Percentiles rank a stretch among this genome's conserved stretches.
phyloP scores from a whole-genome alignment of 2,329 filamentous ascomycete genomes.

The Fusarium redolens region DNA sequence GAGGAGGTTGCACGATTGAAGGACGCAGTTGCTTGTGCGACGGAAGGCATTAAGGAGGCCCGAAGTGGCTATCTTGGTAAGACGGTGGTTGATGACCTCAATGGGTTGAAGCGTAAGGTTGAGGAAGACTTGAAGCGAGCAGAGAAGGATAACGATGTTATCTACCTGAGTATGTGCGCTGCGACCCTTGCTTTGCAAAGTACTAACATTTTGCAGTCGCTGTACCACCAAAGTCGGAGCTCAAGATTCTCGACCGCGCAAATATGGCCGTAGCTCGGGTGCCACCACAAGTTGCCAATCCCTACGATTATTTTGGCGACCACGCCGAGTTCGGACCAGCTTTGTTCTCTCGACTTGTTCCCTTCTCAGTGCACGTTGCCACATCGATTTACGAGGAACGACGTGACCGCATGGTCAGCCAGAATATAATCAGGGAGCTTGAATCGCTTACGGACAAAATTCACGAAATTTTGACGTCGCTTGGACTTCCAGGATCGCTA shows the following conservation, averaged over 20 bases:
- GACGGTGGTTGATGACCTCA: constrained; percentile 82
- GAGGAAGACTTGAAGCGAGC: constrained; percentile 90
- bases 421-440: constrained; percentile 85
- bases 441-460: constrained; percentile 84
- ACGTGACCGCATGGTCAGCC: constrained; percentile 89
- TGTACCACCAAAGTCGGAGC: constrained; percentile 88
- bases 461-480: constrained; percentile 80
- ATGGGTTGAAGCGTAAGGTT: constrained; percentile 83
- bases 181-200: rapidly evolving
- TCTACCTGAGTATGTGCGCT: constrained; percentile 77
- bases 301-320: constrained; percentile 83
- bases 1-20: constrained; percentile 90
- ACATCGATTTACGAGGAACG: constrained; percentile 95
- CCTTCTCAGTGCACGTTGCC: constrained; percentile 94
- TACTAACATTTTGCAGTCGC: constrained; percentile 63
- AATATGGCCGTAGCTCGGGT: constrained; percentile 86
- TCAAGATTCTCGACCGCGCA: constrained; percentile 86
- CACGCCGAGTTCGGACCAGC: constrained; percentile 84
- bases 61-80: constrained; percentile 81
- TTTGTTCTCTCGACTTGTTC: constrained; percentile 90
- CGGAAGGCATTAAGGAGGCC: constrained; percentile 86
- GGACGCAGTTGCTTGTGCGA: constrained; percentile 85
- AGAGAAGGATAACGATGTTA: constrained; percentile 96
- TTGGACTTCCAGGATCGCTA: constrained; percentile 91
- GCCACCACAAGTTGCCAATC: constrained; percentile 84